These are phyloP conservation scores for Naganishia onofrii DNA, from an alignment of 768 basidiomycete genomes.

Conservation along the genomic window DNA sequence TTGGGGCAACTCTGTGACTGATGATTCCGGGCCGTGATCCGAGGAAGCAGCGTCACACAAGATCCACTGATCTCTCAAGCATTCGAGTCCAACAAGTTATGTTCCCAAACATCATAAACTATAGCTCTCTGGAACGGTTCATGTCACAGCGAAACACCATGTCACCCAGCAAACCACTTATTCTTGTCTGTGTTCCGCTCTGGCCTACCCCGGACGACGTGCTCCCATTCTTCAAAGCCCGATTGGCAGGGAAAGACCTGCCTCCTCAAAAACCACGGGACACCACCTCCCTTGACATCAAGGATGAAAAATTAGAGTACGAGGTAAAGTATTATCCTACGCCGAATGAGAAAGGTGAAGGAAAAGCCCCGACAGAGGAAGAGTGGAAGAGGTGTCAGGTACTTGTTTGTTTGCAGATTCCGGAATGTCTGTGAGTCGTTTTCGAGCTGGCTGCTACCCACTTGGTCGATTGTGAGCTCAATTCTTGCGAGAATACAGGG, in stretches of 20 bases:
- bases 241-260: slow-evolving; percentile 13
- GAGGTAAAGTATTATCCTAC: slow-evolving; percentile 18
- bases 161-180: slow-evolving; percentile 9
- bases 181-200: slow-evolving; percentile 23
- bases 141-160: background rate
- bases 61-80: too few relatives aligned
- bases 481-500: slow-evolving; percentile 2
- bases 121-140: too few relatives aligned
- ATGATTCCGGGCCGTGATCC: too few relatives aligned
- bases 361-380: slow-evolving; percentile 28
- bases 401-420: slow-evolving; percentile 29
- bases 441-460: background rate
- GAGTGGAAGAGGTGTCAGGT: slow-evolving; percentile 27
- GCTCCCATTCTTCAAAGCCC: slow-evolving; percentile 16
- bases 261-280: background rate
- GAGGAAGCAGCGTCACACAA: too few relatives aligned
- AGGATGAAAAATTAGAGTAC: background rate
- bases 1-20: too few relatives aligned
- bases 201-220: slow-evolving; percentile 13
- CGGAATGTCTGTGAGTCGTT: slow-evolving; percentile 28
- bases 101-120: too few relatives aligned
- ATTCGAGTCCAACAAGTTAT: too few relatives aligned
- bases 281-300: background rate
- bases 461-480: background rate
- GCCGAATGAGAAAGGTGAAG: slow-evolving; percentile 3